A percentile compares a stretch with the other conserved stretches of the same genome.
Evolutionary conservation across 1,284 basidiomycete genomes (phyloP).

Genomic region (Tylopilus orsonianus): DNA sequence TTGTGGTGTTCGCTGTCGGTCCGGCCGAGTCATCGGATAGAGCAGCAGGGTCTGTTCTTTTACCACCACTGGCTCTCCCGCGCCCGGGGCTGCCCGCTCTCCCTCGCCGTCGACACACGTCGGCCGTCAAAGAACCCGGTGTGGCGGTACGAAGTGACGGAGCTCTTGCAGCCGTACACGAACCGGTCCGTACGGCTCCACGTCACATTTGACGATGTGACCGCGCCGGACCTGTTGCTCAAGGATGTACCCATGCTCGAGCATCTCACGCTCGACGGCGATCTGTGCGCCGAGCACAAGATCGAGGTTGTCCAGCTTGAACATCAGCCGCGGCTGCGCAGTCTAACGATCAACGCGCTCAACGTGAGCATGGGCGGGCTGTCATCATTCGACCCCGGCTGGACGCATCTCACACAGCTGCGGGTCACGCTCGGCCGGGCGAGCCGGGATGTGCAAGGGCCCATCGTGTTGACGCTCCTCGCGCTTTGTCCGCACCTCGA

Average conservation of each 20-base stretch:
- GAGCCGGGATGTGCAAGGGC: not conserved
- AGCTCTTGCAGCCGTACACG: conserved; percentile 23
- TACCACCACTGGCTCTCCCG: conserved; percentile 24
- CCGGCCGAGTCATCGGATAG: conserved; percentile 9
- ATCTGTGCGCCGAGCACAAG: conserved; percentile 5
- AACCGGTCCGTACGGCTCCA: conserved; percentile 11
- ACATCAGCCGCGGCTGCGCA: conserved; percentile 4
- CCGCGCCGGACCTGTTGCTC: conserved; percentile 17
- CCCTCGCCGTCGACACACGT: conserved; percentile 22
- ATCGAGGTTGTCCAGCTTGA: conserved; percentile 10
- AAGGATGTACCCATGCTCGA: conserved; percentile 20
- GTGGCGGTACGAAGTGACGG: conserved; percentile 26
- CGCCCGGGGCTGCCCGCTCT: conserved; percentile 15
- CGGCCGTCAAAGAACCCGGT: conserved; percentile 17
- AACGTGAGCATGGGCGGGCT: conserved; percentile 6
- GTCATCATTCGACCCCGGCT: conserved; percentile 15
- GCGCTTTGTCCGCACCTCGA: conserved; percentile 19
- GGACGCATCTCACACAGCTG: conserved; percentile 17
- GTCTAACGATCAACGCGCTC: conserved; percentile 12
- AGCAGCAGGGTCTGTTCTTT: conserved; percentile 16
- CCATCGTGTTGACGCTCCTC: conserved; percentile 15
- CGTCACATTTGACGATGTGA: conserved; percentile 20
- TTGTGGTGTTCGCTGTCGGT: conserved; percentile 25
- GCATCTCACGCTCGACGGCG: conserved; percentile 22
- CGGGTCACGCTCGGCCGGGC: conserved; percentile 5